Base-by-base conservation (phyloP, 164 flowering plant genomes). In the Cinnamomum chago region DNA sequence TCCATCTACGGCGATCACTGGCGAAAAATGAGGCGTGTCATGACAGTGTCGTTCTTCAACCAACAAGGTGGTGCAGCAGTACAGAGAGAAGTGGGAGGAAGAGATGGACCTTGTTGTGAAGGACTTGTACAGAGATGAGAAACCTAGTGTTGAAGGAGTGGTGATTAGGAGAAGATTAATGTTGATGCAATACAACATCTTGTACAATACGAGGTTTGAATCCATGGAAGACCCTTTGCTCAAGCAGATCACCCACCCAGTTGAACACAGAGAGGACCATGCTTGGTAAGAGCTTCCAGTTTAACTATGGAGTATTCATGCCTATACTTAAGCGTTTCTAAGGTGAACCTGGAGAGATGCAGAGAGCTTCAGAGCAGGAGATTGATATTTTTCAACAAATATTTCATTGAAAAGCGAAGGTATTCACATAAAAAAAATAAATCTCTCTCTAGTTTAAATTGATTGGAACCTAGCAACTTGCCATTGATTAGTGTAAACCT, bases 1-100 rank as follows among this genome's bases (percentile, higher is more conserved):
- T 88, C 94, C 0, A 75, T 85, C 23, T 91, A 90, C 71, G 91
- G 92, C 1, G 94, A 91, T 6, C 94, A 91, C 58, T 90, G 91
- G 94, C 82, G 94, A 20, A 89, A 88, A 50, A 90, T 88, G 91
- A 80, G 94, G 0, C 73, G 91, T 40, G 85, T 91, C 40, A 87
- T 86, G 92, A 90, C 93, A 0, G 76, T 85, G 18, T 92, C 92
- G 0, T 88, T 89, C 77, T 91, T 91, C 84, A 90, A 90, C 93
- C 2, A 87, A 86, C 86, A 90, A 90, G 72, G 91, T 87, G n/a
- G 94, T 90, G 50, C 84, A 85, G 18, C 71, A 79, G 0, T 82
- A 85, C 58, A 82, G 88, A 30, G 70, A 72, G 1, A 82, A 75
- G 88, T 88, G 92, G 92, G 92, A 89, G 82, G 78, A 81, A 15